These are phyloP conservation scores for Leucaena leucocephala DNA, from an alignment of 306 rosid species.

Conservation along the genomic window DNA sequence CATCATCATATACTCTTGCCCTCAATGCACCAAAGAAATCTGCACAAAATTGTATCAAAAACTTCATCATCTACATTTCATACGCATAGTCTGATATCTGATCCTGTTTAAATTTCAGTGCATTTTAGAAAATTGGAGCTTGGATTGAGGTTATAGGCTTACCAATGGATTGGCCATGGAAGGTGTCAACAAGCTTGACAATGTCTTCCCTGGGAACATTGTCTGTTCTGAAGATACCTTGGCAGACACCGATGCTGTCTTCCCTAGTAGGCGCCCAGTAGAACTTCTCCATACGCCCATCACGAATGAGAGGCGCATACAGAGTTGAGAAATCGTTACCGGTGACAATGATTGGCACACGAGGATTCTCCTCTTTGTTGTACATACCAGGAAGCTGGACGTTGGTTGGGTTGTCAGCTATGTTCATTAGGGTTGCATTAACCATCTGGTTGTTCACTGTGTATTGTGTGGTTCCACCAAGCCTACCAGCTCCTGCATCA, in stretches of 20 bases:
- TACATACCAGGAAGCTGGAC: conserved; percentile 87
- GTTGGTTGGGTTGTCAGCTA: conserved; percentile 76
- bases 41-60: conserved; percentile 32
- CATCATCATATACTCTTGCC: conserved; percentile 78
- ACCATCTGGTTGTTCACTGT: conserved; percentile 87
- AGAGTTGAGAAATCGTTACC: conserved; percentile 81
- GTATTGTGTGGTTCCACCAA: conserved; percentile 78
- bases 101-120: not conserved
- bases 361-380: conserved; percentile 75
- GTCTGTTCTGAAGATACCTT: conserved; percentile 62
- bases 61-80: not conserved
- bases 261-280: conserved; percentile 85
- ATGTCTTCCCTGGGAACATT: conserved; percentile 49
- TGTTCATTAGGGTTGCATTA: conserved; percentile 84
- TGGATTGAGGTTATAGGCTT: conserved; percentile 27
- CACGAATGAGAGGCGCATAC: conserved; percentile 83
- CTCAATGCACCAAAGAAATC: conserved; percentile 82
- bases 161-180: conserved; percentile 80
- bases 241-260: conserved; percentile 71
- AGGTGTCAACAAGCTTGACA: conserved; percentile 68
- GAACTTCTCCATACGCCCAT: conserved; percentile 85
- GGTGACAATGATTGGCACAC: conserved; percentile 68
- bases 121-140: not conserved
- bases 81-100: not conserved
- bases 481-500: conserved; percentile 83